Evolutionary conservation across 1,284 basidiomycete genomes (phyloP).

Genomic region (Heterobasidion annosum): DNA sequence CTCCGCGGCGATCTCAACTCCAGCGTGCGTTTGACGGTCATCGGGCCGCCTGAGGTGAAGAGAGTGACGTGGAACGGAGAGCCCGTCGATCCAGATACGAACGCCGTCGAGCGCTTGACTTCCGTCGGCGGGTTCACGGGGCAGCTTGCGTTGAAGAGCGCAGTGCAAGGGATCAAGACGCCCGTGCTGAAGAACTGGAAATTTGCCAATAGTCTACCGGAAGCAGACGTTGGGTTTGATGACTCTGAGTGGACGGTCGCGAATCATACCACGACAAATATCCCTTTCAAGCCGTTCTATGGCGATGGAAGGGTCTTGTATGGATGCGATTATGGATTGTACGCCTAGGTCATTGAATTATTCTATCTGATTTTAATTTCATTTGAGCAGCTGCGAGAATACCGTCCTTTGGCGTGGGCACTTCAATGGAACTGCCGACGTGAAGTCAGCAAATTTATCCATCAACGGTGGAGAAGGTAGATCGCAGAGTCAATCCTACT

Average conservation of each 20-base stretch:
- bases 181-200: constrained; percentile 52
- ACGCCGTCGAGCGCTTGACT: constrained; percentile 11
- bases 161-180: constrained; percentile 13
- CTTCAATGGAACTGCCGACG: constrained; percentile 50
- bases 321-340: constrained; percentile 80
- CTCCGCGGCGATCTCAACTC: constrained; percentile 39
- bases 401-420: constrained; percentile 74
- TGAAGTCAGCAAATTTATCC: constrained; percentile 57
- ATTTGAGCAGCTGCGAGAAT: constrained; percentile 57
- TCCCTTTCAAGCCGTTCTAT: constrained; percentile 56
- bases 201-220: constrained; percentile 65
- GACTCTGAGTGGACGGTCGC: constrained; percentile 59
- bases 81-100: constrained; percentile 27
- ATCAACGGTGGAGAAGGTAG: constrained; percentile 74
- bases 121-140: constrained; percentile 16
- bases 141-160: constrained; percentile 12
- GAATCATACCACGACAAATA: constrained; percentile 61
- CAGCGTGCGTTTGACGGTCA: constrained; percentile 32
- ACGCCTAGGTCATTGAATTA: constrained; percentile 17
- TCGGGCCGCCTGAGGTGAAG: constrained; percentile 40
- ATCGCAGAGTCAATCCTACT: constrained; percentile 6
- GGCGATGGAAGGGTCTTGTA: constrained; percentile 69
- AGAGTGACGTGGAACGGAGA: constrained; percentile 66
- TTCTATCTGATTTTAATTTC: background rate
- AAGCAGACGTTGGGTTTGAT: constrained; percentile 43